Percentiles rank a stretch among this genome's conserved stretches.
phyloP scores from a whole-genome alignment of 306 rosid species.

The Senna tora region DNA sequence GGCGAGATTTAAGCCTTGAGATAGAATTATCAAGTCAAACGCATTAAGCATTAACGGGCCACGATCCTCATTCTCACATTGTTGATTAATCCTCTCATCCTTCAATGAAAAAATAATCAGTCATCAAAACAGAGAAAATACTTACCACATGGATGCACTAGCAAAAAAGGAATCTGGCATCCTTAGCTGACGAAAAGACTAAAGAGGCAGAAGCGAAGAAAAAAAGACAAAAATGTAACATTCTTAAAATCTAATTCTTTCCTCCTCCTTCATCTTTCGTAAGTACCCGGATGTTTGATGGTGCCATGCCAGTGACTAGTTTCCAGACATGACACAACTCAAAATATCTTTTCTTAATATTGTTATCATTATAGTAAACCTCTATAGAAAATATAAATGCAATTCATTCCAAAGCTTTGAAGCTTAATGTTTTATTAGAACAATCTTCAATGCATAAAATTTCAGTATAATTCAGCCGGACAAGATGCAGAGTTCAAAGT shows the following conservation, averaged over 20 bases:
- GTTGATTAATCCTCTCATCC: slow-evolving; percentile 63
- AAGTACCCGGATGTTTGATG: slow-evolving; percentile 11
- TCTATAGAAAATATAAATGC: background rate
- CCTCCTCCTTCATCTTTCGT: slow-evolving; percentile 15
- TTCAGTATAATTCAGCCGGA: slow-evolving; percentile 5
- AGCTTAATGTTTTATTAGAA: slow-evolving; percentile 9
- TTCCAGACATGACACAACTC: background rate
- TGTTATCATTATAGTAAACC: slow-evolving; percentile 28
- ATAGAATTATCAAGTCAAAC: slow-evolving; percentile 79
- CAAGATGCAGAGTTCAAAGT: slow-evolving; percentile 20
- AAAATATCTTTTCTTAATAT: slow-evolving; percentile 1
- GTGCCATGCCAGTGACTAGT: background rate
- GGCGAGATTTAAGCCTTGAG: slow-evolving; percentile 91
- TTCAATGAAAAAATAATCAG: slow-evolving; percentile 43
- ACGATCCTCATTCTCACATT: slow-evolving; percentile 52
- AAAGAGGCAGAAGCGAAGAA: slow-evolving; percentile 3
- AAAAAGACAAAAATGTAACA: background rate
- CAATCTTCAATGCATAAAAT: slow-evolving; percentile 2
- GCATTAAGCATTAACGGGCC: slow-evolving; percentile 86
- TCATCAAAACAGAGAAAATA: slow-evolving; percentile 29
- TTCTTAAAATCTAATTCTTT: slow-evolving; percentile 20
- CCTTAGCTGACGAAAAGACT: slow-evolving; percentile 7
- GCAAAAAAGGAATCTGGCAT: slow-evolving; percentile 16
- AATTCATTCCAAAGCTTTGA: slow-evolving; percentile 13
- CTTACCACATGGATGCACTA: slow-evolving; percentile 16